Base-by-base conservation (phyloP, 768 basidiomycete genomes). In the Boletus sensibilis region DNA sequence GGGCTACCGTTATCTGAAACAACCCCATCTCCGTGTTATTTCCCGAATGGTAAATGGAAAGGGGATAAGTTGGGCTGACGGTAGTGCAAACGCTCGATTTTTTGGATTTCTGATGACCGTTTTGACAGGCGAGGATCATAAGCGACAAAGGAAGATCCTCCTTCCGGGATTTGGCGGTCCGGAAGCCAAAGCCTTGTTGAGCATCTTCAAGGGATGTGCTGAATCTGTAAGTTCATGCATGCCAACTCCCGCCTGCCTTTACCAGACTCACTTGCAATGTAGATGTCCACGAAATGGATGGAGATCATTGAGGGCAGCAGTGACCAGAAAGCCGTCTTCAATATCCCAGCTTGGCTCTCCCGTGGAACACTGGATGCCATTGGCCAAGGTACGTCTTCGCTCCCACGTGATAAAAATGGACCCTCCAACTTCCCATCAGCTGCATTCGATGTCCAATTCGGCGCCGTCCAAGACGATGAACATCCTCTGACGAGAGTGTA, bases 111-210 rank as follows among this genome's bases (percentile, higher is more conserved):
- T 27, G 48, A 40, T 39, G 25, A 48, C 18, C n/a, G 5, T 29
- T 39, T 51, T 43, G 6, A 42, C 45, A 72, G 70, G 76, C 2
- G 70, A 75, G n/a, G 76, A 70, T 34, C 84, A 85, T 57, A 81
- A 72, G 63, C 75, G 84, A 43, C 82, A 84, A 52, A 69, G 80
- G 55, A 82, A 75, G 58, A 73, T 82, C 21, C 78, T 84, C 74
- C 72, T 81, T 46, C 82, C 82, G 3, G 82, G 80, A 3, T 84
- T 85, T 55, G 81, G 82, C 50, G 74, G 67, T 10, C 76, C 77
- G 1, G 80, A 83, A 58, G 75, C 77, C 31, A 82, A 76, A 52
- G 74, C 82, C 1, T 82, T 80, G 55, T 72, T 83, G 8, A 70
- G 75, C 25, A 70, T 83, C 46, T 84, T 84, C 68, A 74, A 68